Evolutionary conservation across 257 asterid species (phyloP).

Genomic region (Plantago major): DNA sequence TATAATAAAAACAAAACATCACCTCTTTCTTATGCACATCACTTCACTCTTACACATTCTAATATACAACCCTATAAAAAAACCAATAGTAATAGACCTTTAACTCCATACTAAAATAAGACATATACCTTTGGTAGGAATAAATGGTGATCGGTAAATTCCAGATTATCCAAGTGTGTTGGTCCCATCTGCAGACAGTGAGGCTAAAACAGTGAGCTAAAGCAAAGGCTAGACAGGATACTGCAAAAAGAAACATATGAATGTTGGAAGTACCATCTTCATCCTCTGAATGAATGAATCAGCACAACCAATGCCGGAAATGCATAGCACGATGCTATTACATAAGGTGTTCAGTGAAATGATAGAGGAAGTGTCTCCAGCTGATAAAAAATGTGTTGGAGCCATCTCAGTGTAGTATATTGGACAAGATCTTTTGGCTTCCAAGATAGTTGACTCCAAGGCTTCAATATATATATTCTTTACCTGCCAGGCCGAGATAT

Average conservation of each 20-base stretch:
- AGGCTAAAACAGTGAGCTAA: not conserved
- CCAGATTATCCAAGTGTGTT: constrained; percentile 60
- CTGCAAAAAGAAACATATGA: constrained; percentile 1
- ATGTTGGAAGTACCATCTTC: constrained; percentile 35
- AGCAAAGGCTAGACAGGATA: not conserved
- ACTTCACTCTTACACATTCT: too few relatives aligned
- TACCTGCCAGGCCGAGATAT: constrained; percentile 38
- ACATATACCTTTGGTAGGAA: constrained; percentile 50
- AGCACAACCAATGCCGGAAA: constrained; percentile 80
- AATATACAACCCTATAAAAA: too few relatives aligned
- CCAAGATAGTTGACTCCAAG: constrained; percentile 44
- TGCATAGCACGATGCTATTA: constrained; percentile 48
- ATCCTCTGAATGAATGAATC: constrained; percentile 69
- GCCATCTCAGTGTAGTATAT: constrained; percentile 61
- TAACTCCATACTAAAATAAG: not conserved
- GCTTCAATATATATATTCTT: constrained; percentile 38
- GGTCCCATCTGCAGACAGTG: constrained; percentile 72
- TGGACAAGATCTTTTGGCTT: constrained; percentile 40
- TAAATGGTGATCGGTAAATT: constrained; percentile 81
- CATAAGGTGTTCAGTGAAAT: constrained; percentile 36
- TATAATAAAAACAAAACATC: too few relatives aligned
- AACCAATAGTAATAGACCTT: too few relatives aligned
- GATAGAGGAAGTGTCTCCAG: constrained; percentile 37
- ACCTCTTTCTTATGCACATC: too few relatives aligned
- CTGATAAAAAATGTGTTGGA: constrained; percentile 57